Base-by-base conservation (phyloP, 2,329 filamentous ascomycete genomes). In the Penicillium freii region DNA sequence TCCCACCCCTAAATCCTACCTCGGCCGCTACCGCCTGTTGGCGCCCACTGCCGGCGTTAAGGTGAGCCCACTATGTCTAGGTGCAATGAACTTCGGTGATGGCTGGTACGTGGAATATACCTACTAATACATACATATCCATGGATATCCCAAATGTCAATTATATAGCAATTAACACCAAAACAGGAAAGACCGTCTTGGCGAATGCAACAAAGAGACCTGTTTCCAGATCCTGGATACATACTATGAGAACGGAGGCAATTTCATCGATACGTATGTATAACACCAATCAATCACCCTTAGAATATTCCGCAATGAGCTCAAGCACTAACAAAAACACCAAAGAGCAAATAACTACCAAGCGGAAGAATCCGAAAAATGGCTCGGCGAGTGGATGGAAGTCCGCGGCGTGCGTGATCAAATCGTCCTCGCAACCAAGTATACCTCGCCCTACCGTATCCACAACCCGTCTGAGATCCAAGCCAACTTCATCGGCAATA, bases 391-490 rank as follows among this genome's bases (percentile, higher is more conserved):
- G 58, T 84, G 81, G 81, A 75, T 83, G 74, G 68, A 74, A 29
- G 51, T 66, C 49, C 76, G 78, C 40, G 71, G 73, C 7, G 74
- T 76, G 47, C 77, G 81, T 13, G 79, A 83, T 60, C 69, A 83
- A 60, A 80, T 85, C 54, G 79, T 85, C 54, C 65, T 85, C 33
- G 81, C 82, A 0, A 84, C 82, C 21, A 85, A 83, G 66, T 85
- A 78, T 69, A 78, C 79, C 11, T 51, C 59, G 2, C 1, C 71
- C 31, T 65, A 65, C 50, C 61, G 73, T 31, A 64, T 73, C 46
- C 60, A 66, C 43, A 80, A 78, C 65, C 75, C 72, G 58, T 68
- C 69, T 11, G 53, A 62, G 53, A 73, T 68, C 63, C 68, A 62
- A 40, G 75, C 63, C 42, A 68, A 60, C 43, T 71, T 66, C 34